These are phyloP conservation scores for Acacia concinna DNA, from an alignment of 331 rosid species.

Conservation along the genomic window DNA sequence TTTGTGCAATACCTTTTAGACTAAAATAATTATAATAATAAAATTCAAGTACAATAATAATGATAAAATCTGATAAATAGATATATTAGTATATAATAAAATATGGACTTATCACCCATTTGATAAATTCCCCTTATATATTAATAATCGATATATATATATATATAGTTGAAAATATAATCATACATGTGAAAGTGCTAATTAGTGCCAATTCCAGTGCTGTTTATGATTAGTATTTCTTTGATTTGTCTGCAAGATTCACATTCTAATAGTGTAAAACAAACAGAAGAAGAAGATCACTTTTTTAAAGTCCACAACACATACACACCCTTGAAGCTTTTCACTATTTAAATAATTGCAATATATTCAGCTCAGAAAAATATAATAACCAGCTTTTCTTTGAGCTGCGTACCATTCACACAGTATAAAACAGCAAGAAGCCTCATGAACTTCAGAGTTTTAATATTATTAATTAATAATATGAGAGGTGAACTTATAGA, in stretches of 20 bases:
- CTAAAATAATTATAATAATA: no score
- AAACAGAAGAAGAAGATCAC: slow-evolving; percentile 15
- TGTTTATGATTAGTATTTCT: background rate
- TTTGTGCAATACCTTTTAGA: no score
- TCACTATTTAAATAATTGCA: background rate
- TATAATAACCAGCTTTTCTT: background rate
- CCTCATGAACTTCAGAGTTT: background rate
- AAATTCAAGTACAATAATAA: no score
- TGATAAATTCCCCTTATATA: background rate
- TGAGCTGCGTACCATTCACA: background rate
- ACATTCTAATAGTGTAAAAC: slow-evolving; percentile 6
- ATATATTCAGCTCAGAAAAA: background rate
- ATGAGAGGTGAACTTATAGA: background rate
- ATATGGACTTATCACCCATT: no score
- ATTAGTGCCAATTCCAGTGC: background rate
- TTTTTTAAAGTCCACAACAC: background rate
- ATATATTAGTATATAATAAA: no score
- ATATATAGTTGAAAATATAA: background rate
- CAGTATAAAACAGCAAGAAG: background rate
- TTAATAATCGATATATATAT: background rate
- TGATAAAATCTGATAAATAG: no score
- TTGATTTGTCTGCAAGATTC: background rate
- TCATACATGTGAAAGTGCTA: background rate
- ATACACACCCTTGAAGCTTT: background rate
- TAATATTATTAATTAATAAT: background rate